Evolutionary conservation across 1,139 yeast genomes (phyloP).

Genomic region (Pneumocystis canis): DNA sequence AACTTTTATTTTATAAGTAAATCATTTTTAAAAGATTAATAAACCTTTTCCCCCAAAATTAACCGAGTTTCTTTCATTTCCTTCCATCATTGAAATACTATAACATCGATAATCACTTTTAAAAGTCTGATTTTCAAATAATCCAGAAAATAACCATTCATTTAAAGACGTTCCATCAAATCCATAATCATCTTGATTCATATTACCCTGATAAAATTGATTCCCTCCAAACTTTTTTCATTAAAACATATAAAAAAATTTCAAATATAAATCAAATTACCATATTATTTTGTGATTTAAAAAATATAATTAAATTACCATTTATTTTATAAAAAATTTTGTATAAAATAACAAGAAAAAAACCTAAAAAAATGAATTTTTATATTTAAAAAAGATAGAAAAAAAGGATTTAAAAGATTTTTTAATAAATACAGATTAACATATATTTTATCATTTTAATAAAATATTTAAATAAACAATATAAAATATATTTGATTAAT

Average conservation of each 20-base stretch:
- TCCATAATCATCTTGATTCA: conserved; percentile 28
- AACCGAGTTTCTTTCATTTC: conserved; percentile 58
- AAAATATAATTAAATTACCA: neutral
- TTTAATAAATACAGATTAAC: too few species aligned
- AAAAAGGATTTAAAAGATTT: too few species aligned
- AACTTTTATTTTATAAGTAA: conserved; percentile 26
- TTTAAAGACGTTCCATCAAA: conserved; percentile 24
- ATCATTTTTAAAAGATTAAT: neutral
- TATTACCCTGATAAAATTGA: conserved; percentile 3
- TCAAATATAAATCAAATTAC: neutral
- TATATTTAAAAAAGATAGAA: too few species aligned
- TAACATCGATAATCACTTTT: conserved; percentile 85
- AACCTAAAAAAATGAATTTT: too few species aligned
- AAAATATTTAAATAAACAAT: too few species aligned
- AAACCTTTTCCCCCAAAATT: conserved; percentile 75
- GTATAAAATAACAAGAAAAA: too few species aligned
- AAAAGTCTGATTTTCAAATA: conserved; percentile 27
- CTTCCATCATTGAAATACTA: conserved; percentile 86
- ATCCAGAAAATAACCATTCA: conserved; percentile 12
- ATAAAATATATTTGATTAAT: too few species aligned
- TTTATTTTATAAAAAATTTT: too few species aligned
- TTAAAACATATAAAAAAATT: conserved; percentile 4
- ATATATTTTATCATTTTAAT: too few species aligned
- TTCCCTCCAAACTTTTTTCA: neutral
- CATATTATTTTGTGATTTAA: neutral